phyloP scores from a whole-genome alignment of 441 rosid genomes.

The Mallotus repandus region DNA sequence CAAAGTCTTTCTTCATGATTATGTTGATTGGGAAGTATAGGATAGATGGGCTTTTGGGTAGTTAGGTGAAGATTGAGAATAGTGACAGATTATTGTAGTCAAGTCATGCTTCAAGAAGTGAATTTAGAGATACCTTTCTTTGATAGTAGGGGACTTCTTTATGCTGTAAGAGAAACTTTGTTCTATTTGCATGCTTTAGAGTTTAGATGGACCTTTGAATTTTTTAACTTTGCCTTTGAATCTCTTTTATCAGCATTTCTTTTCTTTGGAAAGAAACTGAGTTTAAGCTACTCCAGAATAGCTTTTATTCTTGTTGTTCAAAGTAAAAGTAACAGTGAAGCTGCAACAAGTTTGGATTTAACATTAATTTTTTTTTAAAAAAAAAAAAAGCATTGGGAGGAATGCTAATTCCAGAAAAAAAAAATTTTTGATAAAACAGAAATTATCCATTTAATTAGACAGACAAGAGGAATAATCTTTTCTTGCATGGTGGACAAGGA shows the following conservation, averaged over 20 bases:
- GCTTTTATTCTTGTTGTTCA: too few relatives aligned
- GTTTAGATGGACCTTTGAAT: background rate
- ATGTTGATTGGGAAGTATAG: background rate
- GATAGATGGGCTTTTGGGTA: background rate
- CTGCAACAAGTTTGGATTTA: too few relatives aligned
- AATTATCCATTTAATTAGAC: background rate
- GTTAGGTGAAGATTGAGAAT: slow-evolving; percentile 16
- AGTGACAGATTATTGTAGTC: slow-evolving; percentile 3
- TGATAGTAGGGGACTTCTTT: slow-evolving; percentile 28
- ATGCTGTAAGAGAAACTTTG: slow-evolving; percentile 6
- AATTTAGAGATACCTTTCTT: slow-evolving; percentile 57
- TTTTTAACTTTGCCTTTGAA: slow-evolving; percentile 13
- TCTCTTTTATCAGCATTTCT: background rate
- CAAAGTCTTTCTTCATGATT: slow-evolving; percentile 17
- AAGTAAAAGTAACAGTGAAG: too few relatives aligned
- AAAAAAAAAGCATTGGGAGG: too few relatives aligned
- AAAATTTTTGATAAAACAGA: too few relatives aligned
- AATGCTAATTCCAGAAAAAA: background rate
- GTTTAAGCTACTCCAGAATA: background rate
- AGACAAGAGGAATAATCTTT: background rate
- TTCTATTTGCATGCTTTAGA: background rate
- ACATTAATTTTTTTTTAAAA: too few relatives aligned
- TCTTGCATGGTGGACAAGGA: slow-evolving; percentile 1
- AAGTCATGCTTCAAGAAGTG: slow-evolving; percentile 28
- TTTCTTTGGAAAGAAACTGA: background rate